Evolutionary conservation across 2,329 filamentous ascomycete genomes (phyloP).

Genomic region (Fusarium sp.): DNA sequence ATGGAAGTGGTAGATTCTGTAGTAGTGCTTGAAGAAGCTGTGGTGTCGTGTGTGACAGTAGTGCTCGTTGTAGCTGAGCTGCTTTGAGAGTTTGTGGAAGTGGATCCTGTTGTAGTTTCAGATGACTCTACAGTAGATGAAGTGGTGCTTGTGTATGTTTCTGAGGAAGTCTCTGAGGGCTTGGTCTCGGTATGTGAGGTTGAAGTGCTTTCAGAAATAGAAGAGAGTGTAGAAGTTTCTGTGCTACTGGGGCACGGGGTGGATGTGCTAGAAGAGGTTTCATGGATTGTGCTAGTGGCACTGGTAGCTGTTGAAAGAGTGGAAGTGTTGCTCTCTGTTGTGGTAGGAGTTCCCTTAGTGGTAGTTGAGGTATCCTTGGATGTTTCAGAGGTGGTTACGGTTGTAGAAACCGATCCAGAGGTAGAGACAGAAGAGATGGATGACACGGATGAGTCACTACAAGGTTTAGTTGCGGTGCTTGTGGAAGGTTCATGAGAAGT

Average conservation of each 20-base stretch:
- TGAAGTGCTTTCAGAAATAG: slow-evolving; percentile 1
- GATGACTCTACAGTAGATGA: not conserved
- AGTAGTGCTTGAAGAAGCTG: slow-evolving; percentile 10
- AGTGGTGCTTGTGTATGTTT: not conserved
- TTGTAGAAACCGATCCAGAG: not conserved
- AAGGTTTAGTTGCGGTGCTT: slow-evolving; percentile 3
- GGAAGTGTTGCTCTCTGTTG: not conserved
- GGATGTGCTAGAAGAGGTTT: not conserved
- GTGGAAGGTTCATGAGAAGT: slow-evolving; percentile 3
- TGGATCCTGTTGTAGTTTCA: not conserved
- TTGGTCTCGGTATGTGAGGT: not conserved
- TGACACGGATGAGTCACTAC: not conserved
- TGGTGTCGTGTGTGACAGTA: not conserved
- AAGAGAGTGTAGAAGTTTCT: slow-evolving; percentile 1
- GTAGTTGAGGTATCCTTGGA: slow-evolving; percentile 4
- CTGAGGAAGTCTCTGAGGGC: not conserved
- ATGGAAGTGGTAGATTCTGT: slow-evolving; percentile 1
- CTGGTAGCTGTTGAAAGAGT: not conserved
- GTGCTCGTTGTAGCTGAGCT: slow-evolving; percentile 20
- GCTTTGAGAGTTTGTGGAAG: not conserved
- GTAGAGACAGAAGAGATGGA: slow-evolving; percentile 11
- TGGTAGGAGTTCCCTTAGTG: slow-evolving; percentile 4
- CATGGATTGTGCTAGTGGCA: not conserved
- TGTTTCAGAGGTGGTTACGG: not conserved
- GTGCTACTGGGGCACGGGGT: slow-evolving; percentile 6